These are phyloP conservation scores for Neonectria ditissima DNA, from an alignment of 2,329 filamentous ascomycete genomes.

Conservation along the genomic window DNA sequence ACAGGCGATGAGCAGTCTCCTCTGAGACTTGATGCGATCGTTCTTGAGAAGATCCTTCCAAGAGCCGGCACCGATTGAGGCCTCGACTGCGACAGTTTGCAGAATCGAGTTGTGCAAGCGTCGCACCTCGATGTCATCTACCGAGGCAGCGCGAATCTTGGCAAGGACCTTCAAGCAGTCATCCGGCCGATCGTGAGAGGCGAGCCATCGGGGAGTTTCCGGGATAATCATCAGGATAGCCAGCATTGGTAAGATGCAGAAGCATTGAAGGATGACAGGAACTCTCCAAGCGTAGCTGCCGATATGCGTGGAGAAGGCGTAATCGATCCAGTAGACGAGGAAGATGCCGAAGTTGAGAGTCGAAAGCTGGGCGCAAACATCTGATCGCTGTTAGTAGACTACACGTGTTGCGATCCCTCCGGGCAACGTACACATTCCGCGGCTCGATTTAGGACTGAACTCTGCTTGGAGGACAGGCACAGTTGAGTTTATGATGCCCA, in stretches of 20 bases:
- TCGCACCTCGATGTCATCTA: conserved; percentile 37
- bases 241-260: conserved; percentile 55
- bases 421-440: conserved; percentile 47
- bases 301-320: conserved; percentile 50
- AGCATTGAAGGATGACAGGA: conserved; percentile 55
- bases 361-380: conserved; percentile 60
- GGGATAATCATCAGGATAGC: conserved; percentile 53
- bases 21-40: conserved; percentile 49
- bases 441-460: conserved; percentile 53
- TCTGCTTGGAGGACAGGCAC: conserved; percentile 60
- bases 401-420: neutral
- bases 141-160: conserved; percentile 48
- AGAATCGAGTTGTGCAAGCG: conserved; percentile 48
- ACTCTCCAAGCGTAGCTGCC: conserved; percentile 55
- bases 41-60: conserved; percentile 48
- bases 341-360: conserved; percentile 61
- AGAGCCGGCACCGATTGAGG: conserved; percentile 44
- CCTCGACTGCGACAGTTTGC: conserved; percentile 48
- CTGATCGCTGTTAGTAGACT: conserved; percentile 31
- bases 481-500: conserved; percentile 59
- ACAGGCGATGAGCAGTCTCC: conserved; percentile 49
- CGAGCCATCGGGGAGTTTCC: conserved; percentile 58
- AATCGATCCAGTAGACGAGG: conserved; percentile 60
- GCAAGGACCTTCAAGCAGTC: conserved; percentile 53
- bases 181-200: conserved; percentile 52